These are phyloP conservation scores for Pinus taeda DNA, from an alignment of 75 land plant genomes.

Conservation along the genomic window DNA sequence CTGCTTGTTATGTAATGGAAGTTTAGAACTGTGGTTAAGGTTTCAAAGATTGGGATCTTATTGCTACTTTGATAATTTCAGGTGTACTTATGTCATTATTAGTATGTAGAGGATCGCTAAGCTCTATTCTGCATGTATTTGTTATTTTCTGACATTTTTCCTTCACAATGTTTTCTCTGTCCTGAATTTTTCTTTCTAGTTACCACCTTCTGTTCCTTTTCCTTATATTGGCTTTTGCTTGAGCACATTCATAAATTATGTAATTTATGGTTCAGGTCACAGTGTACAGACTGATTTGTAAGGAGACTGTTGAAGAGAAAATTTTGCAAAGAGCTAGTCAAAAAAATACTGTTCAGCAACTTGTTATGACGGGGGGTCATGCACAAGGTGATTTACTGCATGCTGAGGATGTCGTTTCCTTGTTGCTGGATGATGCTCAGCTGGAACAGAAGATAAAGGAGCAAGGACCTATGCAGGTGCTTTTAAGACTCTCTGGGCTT, in stretches of 20 bases:
- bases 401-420: slow-evolving; percentile 92
- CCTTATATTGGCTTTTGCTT: neutral
- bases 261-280: slow-evolving; percentile 63
- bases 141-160: neutral
- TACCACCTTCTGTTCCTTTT: neutral
- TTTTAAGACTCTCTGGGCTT: neutral
- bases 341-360: slow-evolving; percentile 97
- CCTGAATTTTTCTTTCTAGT: neutral
- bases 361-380: slow-evolving; percentile 97
- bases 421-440: slow-evolving; percentile 92
- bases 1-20: neutral
- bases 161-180: neutral
- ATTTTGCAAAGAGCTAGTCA: slow-evolving; percentile 96
- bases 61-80: neutral
- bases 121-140: neutral
- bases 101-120: neutral
- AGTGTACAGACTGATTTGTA: slow-evolving; percentile 92
- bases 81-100: neutral
- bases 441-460: slow-evolving; percentile 85
- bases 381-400: slow-evolving; percentile 83
- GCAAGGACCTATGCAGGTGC: slow-evolving; percentile 51
- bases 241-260: neutral
- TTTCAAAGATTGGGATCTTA: too few relatives aligned
- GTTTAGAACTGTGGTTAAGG: neutral
- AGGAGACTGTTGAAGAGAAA: slow-evolving; percentile 96